Evolutionary conservation across 148 eudicot genomes (phyloP), one percentile per base, ranked within the genome.

Genomic region (Vaccinium corymbosum): DNA sequence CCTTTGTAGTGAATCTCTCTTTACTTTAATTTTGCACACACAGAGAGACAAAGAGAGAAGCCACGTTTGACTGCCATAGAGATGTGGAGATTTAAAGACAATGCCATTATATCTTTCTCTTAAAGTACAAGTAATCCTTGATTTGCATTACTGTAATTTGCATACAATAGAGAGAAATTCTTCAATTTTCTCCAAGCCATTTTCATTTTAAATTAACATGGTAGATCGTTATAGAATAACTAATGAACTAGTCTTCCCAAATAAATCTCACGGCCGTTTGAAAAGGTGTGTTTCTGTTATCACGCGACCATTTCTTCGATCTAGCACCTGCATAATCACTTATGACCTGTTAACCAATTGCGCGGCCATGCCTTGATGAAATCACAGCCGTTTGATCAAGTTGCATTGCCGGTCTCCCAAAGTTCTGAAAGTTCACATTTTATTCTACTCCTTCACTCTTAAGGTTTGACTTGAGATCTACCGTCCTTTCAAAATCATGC

Each of bases 1-100:
- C 81, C 85, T 83, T 83, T 83, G 16, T 29, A 38, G 27, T 57
- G 55, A 83, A 46, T 70, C 76, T 83, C 73, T 13, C 80, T 22
- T 19, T 19, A 7, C 68, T 61, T 62, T 62, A 42, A 42, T 62
- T 29, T 15, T 62, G 68, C 27, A 53, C 57, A 53, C 12, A 38
- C 42, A 42, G 10, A 46, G 6, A 70, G 52, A 71, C 10, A 16
- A 27, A 51, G 17, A 32, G 50, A n/a, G 1, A 14, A 68, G 35
- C 20, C 20, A 32, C 46, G 3, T 51, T 46, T 13, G 9, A 42
- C 8, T 3, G 17, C 27, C 8, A 59, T 9, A 48, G 27, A 49
- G 27, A 20, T 17, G 52, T 50, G 29, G 53, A 48, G 15, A 50
- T 19, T 49, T 19, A 51, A 51, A 27, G 38, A 52, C 38, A 78